These are phyloP conservation scores for Hypoxylon sp. DNA, from an alignment of 2,329 filamentous ascomycete species.

Conservation along the genomic window DNA sequence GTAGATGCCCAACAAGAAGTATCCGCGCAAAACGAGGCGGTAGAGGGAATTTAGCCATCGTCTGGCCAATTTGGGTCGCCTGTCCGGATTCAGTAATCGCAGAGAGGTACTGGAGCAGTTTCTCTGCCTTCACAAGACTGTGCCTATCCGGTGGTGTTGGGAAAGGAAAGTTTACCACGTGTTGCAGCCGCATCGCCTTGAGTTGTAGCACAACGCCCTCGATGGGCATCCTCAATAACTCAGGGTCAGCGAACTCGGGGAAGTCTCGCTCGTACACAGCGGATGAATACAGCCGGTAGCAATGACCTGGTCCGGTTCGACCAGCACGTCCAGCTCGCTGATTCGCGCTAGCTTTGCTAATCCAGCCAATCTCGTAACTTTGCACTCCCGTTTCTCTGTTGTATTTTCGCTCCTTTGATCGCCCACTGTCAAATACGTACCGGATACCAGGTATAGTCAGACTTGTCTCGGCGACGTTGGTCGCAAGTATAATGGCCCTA, in stretches of 20 bases:
- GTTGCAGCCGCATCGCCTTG: slow-evolving; percentile 92
- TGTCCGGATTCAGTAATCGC: slow-evolving; percentile 79
- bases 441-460: slow-evolving; percentile 95
- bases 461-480: slow-evolving; percentile 97
- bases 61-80: slow-evolving; percentile 82
- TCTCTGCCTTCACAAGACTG: slow-evolving; percentile 85
- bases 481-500: slow-evolving; percentile 89
- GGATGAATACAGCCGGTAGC: slow-evolving; percentile 93
- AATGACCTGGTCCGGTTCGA: slow-evolving; percentile 94
- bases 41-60: slow-evolving; percentile 89
- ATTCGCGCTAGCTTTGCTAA: slow-evolving; percentile 95
- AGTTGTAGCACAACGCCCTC: slow-evolving; percentile 93
- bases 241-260: slow-evolving; percentile 85
- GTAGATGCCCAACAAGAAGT: slow-evolving; percentile 85
- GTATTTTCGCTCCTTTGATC: slow-evolving; percentile 92
- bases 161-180: slow-evolving; percentile 95
- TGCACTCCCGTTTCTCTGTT: slow-evolving; percentile 92
- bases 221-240: slow-evolving; percentile 90
- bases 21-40: slow-evolving; percentile 93
- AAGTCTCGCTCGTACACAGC: slow-evolving; percentile 95
- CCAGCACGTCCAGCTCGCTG: slow-evolving; percentile 95
- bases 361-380: slow-evolving; percentile 95
- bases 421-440: slow-evolving; percentile 86
- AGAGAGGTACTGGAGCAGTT: slow-evolving; percentile 85
- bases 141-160: slow-evolving; percentile 86